These are phyloP conservation scores for Ophiostoma ulmi DNA, from an alignment of 2,329 filamentous ascomycete species.

Conservation along the genomic window DNA sequence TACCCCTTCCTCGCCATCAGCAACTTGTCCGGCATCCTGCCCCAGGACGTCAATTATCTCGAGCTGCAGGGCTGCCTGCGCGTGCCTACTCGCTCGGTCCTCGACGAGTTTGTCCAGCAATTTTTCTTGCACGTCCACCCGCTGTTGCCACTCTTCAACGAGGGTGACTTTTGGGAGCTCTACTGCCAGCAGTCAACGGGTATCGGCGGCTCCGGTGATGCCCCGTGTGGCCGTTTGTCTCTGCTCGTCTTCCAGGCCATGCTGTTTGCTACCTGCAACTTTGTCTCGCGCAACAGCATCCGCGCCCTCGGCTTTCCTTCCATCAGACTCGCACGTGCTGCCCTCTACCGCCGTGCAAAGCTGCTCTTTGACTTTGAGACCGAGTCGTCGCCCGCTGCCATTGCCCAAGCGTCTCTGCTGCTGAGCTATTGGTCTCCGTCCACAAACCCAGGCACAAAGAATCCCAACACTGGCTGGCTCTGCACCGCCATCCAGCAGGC, in stretches of 20 bases:
- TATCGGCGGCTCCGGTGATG: conserved; percentile 26
- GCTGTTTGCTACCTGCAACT: conserved; percentile 34
- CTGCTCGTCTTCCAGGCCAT: conserved; percentile 45
- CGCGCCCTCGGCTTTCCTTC: conserved; percentile 25
- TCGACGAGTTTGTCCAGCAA: conserved; percentile 46
- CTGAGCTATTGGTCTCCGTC: conserved; percentile 40
- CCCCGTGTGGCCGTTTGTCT: conserved; percentile 33
- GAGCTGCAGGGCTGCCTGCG: conserved; percentile 44
- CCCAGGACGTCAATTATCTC: conserved; percentile 45
- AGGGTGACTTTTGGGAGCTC: conserved; percentile 47
- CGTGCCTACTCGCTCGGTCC: conserved; percentile 39
- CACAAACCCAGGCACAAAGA: conserved; percentile 21
- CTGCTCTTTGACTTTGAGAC: conserved; percentile 43
- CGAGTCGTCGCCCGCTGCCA: conserved; percentile 39
- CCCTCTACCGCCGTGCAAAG: conserved; percentile 27
- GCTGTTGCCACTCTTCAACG: conserved; percentile 41
- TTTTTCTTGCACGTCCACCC: conserved; percentile 47
- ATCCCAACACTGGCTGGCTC: conserved; percentile 28
- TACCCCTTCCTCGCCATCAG: conserved; percentile 41
- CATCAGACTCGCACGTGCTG: conserved; percentile 24
- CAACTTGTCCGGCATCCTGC: conserved; percentile 38
- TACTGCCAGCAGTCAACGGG: conserved; percentile 31
- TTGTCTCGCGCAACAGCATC: conserved; percentile 26
- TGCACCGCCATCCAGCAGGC: conserved; percentile 28
- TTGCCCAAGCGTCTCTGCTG: conserved; percentile 41